Evolutionary conservation across 2,329 filamentous ascomycete species (phyloP).

Genomic region (Cladophialophora yegresii): DNA sequence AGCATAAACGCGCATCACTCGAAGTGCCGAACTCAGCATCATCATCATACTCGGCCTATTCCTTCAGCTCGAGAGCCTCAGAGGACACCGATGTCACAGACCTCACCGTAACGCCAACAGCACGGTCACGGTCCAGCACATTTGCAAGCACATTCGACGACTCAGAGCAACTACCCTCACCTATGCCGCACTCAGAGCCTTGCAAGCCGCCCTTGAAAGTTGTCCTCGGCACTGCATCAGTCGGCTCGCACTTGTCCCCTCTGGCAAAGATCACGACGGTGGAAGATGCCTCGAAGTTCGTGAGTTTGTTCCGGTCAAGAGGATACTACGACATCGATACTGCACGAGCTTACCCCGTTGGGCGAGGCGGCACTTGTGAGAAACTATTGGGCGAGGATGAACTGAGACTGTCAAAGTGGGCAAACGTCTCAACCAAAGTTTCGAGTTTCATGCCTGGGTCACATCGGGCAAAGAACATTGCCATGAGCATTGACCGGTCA

Average conservation of each 20-base stretch:
- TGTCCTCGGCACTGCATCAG: conserved; percentile 38
- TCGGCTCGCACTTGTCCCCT: conserved; percentile 36
- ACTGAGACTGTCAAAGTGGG: conserved; percentile 34
- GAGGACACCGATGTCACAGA: conserved; percentile 36
- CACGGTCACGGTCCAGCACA: conserved; percentile 35
- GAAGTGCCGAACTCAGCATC: conserved; percentile 31
- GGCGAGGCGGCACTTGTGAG: conserved; percentile 38
- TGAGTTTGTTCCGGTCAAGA: conserved; percentile 35
- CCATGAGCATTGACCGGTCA: conserved; percentile 35
- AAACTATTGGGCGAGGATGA: conserved; percentile 37
- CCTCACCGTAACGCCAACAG: conserved; percentile 34
- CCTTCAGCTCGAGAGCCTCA: conserved; percentile 32
- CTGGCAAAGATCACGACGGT: conserved; percentile 38
- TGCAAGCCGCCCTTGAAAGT: conserved; percentile 37
- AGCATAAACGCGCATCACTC: conserved; percentile 24
- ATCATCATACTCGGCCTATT: conserved; percentile 34
- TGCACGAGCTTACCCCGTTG: conserved; percentile 38
- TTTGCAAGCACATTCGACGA: conserved; percentile 35
- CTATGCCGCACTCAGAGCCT: conserved; percentile 24
- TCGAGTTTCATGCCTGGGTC: conserved; percentile 37
- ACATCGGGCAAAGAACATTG: conserved; percentile 38
- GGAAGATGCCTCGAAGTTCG: conserved; percentile 35
- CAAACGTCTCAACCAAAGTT: conserved; percentile 38
- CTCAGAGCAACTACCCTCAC: conserved; percentile 25
- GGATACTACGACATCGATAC: conserved; percentile 39